Base-by-base conservation (phyloP, 495 filamentous ascomycete species). In the Podospora anserina region DNA sequence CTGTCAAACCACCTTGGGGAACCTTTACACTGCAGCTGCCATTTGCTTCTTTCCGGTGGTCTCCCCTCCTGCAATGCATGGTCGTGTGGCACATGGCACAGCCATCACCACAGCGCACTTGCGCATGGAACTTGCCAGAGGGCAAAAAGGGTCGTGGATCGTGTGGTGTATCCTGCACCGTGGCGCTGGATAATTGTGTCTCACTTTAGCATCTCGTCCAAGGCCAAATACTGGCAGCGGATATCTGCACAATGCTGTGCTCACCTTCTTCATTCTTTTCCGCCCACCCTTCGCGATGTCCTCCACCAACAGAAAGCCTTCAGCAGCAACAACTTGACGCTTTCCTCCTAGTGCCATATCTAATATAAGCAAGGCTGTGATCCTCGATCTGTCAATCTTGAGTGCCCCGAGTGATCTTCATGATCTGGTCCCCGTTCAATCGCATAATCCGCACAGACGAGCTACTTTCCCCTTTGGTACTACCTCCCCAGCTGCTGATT, bases 131-230 rank as follows among this genome's bases (percentile, higher is more conserved):
- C 39, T 49, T 49, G 39, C 39, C 39, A 18, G 2, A 49, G 39
- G 39, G 39, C 39, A 49, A 49, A 49, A 49, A 13, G 9, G 39
- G 39, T 39, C 34, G 34, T 39, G 34, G 34, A 39, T 39, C 34
- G 34, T 39, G 39, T 49, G 5, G 9, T 49, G 19, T 23, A 59
- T 34, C 23, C 60, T n/a, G 60, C 60, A 62, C 60, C 60, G 60
- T 62, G 60, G 60, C 60, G 60, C 27, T 62, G 60, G 60, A 27
- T 26, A 28, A 26, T 28, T 16, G 23, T 62, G 60, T 62, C 60
- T 62, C 60, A 62, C 16, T 32, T 6, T 15, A 59, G 56, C 56
- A 32, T 5, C 56, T 23, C 5, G 1, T 59, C 19, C 19, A 23
- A 32, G 26, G 30, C 4, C 23, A 34, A 18, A 34, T 28, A 62